Base-by-base conservation (phyloP, 2,329 filamentous ascomycete species). In the Fusarium newnesense region DNA sequence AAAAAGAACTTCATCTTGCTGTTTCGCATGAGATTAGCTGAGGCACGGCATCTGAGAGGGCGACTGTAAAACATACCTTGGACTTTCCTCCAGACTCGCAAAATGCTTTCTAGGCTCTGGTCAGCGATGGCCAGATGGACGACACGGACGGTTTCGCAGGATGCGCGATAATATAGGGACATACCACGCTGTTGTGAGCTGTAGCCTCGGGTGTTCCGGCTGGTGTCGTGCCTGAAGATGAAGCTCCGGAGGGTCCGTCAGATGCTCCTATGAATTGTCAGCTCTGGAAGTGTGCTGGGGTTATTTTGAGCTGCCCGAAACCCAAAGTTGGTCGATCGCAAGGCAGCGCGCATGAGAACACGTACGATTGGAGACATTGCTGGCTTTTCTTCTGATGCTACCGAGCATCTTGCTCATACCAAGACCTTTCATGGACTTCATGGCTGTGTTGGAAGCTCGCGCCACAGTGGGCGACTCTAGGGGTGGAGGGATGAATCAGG, bases 1-100 rank as follows among this genome's bases (percentile, higher is more conserved):
- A 80, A 95, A 94, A 67, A 97, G 91, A 72, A 97, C 95, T 85
- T 98, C 96, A 81, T 97, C 93, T 79, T 92, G 94, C 88, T 94
- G 81, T 64, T 63, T 65, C n/a, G 50, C 47, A 53, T 19, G 9
- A 28, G 8, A 39, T 76, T 62, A 76, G 66, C 12, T 30, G 21
- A 40, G 34, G 30, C 30, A 30, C 16, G 57, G 42, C 42, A 39
- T 46, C 28, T 36, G 59, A n/a, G 30, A 40, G 21, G 40, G 43
- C 32, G 28, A 42, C 46, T 42, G 34, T 32, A 37, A 42, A 37
- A 50, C 83, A 67, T 87, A 90, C 87, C 76, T 87, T 82, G 74
- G 86, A 84, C 78, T 89, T 88, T 64, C 88, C 87, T 71, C 89
- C 90, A 56, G 93, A 92, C 83, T 96, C 92, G 86, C 94, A 97